Evolutionary conservation across 495 filamentous ascomycete species (phyloP), one percentile per base, ranked within the genome.

Genomic region (Glonium stellatum): DNA sequence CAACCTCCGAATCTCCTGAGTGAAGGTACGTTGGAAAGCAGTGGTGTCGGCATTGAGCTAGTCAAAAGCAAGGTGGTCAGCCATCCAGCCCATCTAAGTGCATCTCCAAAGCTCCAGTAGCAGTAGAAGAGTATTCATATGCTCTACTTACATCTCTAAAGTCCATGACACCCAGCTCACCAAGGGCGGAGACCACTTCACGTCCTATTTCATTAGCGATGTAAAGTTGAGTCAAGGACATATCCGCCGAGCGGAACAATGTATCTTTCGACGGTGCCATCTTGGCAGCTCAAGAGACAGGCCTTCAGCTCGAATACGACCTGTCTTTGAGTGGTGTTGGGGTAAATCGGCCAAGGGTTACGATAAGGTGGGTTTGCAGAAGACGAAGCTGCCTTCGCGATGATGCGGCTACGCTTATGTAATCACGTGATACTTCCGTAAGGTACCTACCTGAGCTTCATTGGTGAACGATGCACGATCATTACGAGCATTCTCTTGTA

Each of bases 221-320:
- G 77, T 97, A 99, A 67, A 99, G 86, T 82, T 97, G 93, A 72
- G 95, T 95, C 83, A 99, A 85, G 82, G 90, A 95, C 93, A 99
- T 99, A 76, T 97, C 92, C 87, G 90, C 86, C 71, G 95, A 97
- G 80, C 95, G 93, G 87, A 99, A 97, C 79, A 96, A 86, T 75
- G 90, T 95, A 76, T 97, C 91, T 77, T 87, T 80, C 36, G 70
- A 78, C 23, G 71, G 65, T 57, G 72, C 79, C 81, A 84, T 84
- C 62, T 55, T 75, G 73, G 61, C 57, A 41, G 60, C 60, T 48
- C 57, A 58, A 42, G 19, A 58, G 58, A 57, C 42, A 61, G 62
- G 19, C 19, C 52, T 36, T 37, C n/a, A n/a, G 22, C 22, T 25
- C 31, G 10, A 31, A 34, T n/a, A 55, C 18, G 31, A 19, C 34